phyloP scores from a whole-genome alignment of 257 asterid species.

The Vinca minor region DNA sequence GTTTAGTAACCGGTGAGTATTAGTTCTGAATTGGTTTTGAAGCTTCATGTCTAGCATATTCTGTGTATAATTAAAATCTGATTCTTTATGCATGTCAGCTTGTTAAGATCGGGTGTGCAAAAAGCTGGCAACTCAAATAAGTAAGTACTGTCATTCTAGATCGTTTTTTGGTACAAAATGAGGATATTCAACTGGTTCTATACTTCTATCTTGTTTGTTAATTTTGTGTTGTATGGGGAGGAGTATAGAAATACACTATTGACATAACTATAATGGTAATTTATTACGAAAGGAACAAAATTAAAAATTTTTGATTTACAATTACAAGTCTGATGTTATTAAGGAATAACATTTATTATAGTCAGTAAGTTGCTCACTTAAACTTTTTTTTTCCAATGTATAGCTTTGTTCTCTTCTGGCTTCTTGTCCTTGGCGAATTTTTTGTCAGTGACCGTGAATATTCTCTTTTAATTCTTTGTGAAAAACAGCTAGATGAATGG shows the following conservation, averaged over 20 bases:
- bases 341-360: neutral
- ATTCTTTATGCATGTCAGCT: slow-evolving; percentile 18
- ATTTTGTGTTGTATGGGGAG: neutral
- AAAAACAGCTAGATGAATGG: neutral
- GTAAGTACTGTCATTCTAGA: slow-evolving; percentile 9
- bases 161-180: neutral
- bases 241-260: neutral
- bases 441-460: neutral
- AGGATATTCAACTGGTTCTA: neutral
- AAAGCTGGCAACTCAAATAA: slow-evolving; percentile 26
- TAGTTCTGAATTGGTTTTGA: slow-evolving; percentile 1
- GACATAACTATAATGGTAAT: neutral
- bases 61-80: neutral
- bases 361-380: neutral
- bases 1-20: slow-evolving; percentile 29
- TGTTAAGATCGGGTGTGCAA: slow-evolving; percentile 33
- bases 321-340: neutral
- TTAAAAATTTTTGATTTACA: too few relatives aligned
- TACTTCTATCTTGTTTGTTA: neutral
- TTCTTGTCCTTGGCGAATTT: neutral
- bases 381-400: neutral
- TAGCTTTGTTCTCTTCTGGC: slow-evolving; percentile 6
- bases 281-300: neutral
- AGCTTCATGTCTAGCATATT: neutral
- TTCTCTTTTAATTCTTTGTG: neutral